These are phyloP conservation scores for Ricinus communis DNA, from an alignment of 345 rosid species.

Conservation along the genomic window DNA sequence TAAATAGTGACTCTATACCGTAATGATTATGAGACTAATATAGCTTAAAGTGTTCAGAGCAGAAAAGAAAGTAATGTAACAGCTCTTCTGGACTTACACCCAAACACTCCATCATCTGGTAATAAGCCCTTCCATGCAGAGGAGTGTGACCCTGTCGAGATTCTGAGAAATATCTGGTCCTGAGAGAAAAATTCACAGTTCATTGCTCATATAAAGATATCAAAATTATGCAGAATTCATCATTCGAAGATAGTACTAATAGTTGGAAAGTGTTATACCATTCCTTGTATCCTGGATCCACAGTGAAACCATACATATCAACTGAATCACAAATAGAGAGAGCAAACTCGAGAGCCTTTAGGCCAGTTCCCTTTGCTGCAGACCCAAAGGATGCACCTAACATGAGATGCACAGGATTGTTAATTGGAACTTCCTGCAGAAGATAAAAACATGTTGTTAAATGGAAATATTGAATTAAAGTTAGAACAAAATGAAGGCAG, in stretches of 20 bases:
- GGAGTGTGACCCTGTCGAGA: slow-evolving; percentile 97
- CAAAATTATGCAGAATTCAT: not conserved
- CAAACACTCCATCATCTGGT: slow-evolving; percentile 99
- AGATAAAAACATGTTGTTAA: slow-evolving; percentile 6
- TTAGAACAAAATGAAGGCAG: not conserved
- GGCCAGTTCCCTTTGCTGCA: slow-evolving; percentile 97
- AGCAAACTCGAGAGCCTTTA: slow-evolving; percentile 94
- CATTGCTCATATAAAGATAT: slow-evolving; percentile 12
- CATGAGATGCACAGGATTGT: slow-evolving; percentile 86
- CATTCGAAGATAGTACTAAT: not conserved
- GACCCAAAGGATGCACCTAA: slow-evolving; percentile 96
- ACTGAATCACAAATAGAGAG: slow-evolving; percentile 86
- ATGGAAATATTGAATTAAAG: not conserved
- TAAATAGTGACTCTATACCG: not conserved
- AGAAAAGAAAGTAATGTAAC: not conserved
- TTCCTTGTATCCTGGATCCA: slow-evolving; percentile 93
- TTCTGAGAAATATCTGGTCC: slow-evolving; percentile 98
- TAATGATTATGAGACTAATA: not conserved
- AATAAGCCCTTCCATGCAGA: slow-evolving; percentile 93
- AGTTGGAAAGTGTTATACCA: slow-evolving; percentile 47
- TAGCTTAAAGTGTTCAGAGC: not conserved
- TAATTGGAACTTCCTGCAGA: slow-evolving; percentile 91
- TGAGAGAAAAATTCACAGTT: slow-evolving; percentile 31
- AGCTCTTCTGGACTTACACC: slow-evolving; percentile 59
- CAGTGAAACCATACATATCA: slow-evolving; percentile 97